These are phyloP conservation scores for Vaccinium vitisidaea DNA, from an alignment of 148 eudicot species.

Conservation along the genomic window DNA sequence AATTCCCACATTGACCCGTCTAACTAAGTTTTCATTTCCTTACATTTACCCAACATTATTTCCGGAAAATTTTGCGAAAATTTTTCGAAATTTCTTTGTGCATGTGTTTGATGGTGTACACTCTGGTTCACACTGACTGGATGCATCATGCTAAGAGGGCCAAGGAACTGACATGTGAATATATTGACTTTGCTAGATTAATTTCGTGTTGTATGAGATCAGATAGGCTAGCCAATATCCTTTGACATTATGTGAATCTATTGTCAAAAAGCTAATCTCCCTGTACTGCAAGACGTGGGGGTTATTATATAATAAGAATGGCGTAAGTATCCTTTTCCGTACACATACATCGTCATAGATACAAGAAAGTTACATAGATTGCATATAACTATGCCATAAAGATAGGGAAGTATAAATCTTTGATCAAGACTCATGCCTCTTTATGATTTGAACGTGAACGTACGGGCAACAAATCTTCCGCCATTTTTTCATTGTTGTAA, in stretches of 20 bases:
- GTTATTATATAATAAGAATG: not conserved
- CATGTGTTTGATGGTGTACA: conserved; percentile 37
- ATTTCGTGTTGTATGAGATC: conserved; percentile 9
- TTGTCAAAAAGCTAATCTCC: not conserved
- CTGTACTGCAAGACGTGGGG: not conserved
- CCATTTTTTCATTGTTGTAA: conserved; percentile 23
- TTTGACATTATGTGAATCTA: not conserved
- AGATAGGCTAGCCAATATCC: conserved; percentile 14
- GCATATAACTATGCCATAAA: not conserved
- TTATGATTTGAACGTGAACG: not conserved
- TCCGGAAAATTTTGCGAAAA: no score
- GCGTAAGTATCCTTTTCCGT: not conserved
- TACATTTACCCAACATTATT: no score
- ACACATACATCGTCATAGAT: not conserved
- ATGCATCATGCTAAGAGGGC: conserved; percentile 46
- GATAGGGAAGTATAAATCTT: conserved; percentile 12
- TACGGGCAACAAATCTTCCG: not conserved
- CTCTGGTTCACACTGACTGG: conserved; percentile 48
- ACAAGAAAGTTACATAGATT: not conserved
- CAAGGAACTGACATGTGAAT: conserved; percentile 21
- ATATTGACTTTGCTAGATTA: not conserved
- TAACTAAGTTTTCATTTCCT: no score
- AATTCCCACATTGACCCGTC: no score
- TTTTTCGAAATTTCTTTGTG: no score
- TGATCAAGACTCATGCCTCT: not conserved